Evolutionary conservation across 2,329 filamentous ascomycete genomes (phyloP).

Genomic region (Botrytis byssoidea): DNA sequence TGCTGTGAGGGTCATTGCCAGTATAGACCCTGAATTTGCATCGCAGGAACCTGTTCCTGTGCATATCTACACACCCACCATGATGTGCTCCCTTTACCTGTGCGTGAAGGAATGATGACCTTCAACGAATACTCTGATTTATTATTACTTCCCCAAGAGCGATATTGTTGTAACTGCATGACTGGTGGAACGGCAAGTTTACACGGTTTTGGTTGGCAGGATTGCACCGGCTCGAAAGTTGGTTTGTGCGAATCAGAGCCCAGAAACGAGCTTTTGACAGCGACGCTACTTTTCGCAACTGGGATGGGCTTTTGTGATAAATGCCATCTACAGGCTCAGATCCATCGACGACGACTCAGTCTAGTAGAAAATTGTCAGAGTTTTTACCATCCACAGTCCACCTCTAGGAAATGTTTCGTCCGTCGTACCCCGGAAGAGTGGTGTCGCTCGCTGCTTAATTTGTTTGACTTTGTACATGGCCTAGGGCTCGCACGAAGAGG

Average conservation of each 20-base stretch:
- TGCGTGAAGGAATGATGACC: not conserved
- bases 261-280: constrained; percentile 18
- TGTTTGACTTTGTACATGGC: constrained; percentile 24
- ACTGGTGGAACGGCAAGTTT: constrained; percentile 18
- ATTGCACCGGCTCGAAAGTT: constrained; percentile 14
- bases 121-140: constrained; percentile 1
- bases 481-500: constrained; percentile 26
- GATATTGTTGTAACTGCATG: constrained; percentile 10
- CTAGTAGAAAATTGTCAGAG: constrained; percentile 23
- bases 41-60: constrained; percentile 12
- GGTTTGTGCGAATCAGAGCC: constrained; percentile 18
- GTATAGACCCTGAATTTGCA: constrained; percentile 18
- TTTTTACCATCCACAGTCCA: constrained; percentile 15
- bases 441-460: constrained; percentile 25
- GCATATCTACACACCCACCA: not conserved
- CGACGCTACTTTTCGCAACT: constrained; percentile 22
- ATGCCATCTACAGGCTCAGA: constrained; percentile 35
- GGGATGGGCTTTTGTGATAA: constrained; percentile 28
- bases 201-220: constrained; percentile 18
- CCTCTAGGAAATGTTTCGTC: not conserved
- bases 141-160: not conserved
- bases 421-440: constrained; percentile 11
- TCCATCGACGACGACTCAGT: constrained; percentile 25
- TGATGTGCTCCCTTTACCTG: constrained; percentile 9
- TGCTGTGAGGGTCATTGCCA: constrained; percentile 14